Conservation (phyloP, 108 stramenopile genomes). For the Mayamaea pseudoterrestris region DNA sequence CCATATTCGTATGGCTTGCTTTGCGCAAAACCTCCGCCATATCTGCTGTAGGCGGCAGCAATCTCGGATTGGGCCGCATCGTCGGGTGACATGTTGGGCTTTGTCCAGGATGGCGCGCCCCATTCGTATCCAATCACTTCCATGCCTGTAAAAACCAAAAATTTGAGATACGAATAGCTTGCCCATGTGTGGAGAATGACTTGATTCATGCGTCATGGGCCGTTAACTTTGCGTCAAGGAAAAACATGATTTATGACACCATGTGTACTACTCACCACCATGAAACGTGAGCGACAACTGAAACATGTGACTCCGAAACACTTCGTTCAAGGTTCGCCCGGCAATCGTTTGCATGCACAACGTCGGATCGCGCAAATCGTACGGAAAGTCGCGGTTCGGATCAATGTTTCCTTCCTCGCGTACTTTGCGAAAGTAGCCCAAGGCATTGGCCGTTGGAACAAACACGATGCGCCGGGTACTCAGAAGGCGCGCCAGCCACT, state of each 20-base stretch:
- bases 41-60: slow-evolving; percentile 24
- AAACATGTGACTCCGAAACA: slow-evolving; percentile 84
- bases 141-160: no score
- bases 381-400: slow-evolving; percentile 51
- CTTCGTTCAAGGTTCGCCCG: slow-evolving; percentile 81
- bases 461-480: slow-evolving; percentile 70
- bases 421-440: slow-evolving; percentile 47
- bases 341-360: slow-evolving; percentile 88
- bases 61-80: slow-evolving; percentile 40
- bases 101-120: slow-evolving; percentile 55
- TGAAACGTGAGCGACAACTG: slow-evolving; percentile 92
- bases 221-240: no score
- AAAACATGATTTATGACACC: no score
- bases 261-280: no score
- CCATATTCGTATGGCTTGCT: slow-evolving; percentile 35
- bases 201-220: no score
- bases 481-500: slow-evolving; percentile 82
- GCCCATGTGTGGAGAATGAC: no score
- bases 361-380: slow-evolving; percentile 21
- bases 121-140: slow-evolving; percentile 89
- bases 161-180: no score
- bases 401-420: slow-evolving; percentile 29
- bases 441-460: slow-evolving; percentile 70
- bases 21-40: slow-evolving; percentile 28
- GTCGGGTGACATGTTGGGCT: slow-evolving; percentile 23